Percentiles rank a stretch among this genome's conserved stretches.
Conservation (phyloP, 805 yeast genomes). For the Lipomyces kockii region DNA sequence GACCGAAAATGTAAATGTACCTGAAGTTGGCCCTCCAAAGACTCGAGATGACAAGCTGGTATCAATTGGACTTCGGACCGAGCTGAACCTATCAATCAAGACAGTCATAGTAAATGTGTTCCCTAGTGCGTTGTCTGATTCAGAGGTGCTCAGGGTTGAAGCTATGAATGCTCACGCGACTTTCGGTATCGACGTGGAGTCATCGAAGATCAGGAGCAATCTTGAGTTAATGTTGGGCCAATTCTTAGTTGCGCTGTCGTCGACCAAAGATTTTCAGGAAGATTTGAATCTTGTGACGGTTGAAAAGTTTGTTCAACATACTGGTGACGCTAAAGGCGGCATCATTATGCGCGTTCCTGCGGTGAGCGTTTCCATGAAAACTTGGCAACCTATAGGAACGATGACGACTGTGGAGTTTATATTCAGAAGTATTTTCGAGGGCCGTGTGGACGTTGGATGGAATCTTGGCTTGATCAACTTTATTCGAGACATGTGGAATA, state of each 20-base stretch:
- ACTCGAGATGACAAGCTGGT: not conserved
- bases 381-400: conserved; percentile 59
- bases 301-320: conserved; percentile 59
- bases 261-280: conserved; percentile 55
- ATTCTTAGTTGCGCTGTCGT: conserved; percentile 69
- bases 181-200: conserved; percentile 41
- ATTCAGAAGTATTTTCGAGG: conserved; percentile 78
- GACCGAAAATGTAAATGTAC: conserved; percentile 39
- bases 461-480: conserved; percentile 89
- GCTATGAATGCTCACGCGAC: conserved; percentile 41
- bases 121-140: conserved; percentile 80
- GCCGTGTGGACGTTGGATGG: conserved; percentile 91
- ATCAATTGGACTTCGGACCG: conserved; percentile 57
- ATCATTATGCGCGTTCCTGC: conserved; percentile 80
- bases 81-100: conserved; percentile 65
- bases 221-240: conserved; percentile 66
- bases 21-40: not conserved
- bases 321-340: conserved; percentile 74
- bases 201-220: conserved; percentile 54
- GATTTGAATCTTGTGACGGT: conserved; percentile 54
- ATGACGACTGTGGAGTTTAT: conserved; percentile 65
- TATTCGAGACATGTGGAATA: conserved; percentile 88
- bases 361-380: conserved; percentile 72
- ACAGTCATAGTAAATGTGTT: conserved; percentile 64
- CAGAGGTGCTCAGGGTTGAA: conserved; percentile 65